phyloP scores from a whole-genome alignment of 2,329 filamentous ascomycete genomes.

The Fusarium acutatum region DNA sequence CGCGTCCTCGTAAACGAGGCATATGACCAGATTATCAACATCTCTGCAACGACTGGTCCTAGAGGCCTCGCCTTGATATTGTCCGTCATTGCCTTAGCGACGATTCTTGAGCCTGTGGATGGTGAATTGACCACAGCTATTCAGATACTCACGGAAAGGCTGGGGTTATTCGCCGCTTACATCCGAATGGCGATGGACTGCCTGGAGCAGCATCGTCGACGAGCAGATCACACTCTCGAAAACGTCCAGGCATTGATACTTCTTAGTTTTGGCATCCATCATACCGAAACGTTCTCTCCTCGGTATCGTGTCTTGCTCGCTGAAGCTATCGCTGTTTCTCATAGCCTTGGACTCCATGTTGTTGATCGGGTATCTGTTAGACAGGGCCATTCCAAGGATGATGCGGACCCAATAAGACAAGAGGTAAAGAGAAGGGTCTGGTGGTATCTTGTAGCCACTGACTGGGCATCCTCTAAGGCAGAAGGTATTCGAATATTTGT shows the following conservation, averaged over 20 bases:
- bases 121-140: neutral
- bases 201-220: neutral
- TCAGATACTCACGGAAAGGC: neutral
- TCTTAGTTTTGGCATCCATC: neutral
- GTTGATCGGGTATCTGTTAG: neutral
- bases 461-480: neutral
- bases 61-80: neutral
- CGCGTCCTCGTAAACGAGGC: neutral
- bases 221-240: neutral
- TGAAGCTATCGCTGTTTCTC: neutral
- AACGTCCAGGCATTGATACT: neutral
- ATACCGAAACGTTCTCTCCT: neutral
- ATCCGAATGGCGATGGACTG: neutral
- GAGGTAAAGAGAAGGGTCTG: neutral
- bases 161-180: neutral
- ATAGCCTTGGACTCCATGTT: neutral
- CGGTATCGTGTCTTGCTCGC: neutral
- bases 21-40: neutral
- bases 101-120: neutral
- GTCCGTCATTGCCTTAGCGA: neutral
- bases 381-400: rapidly evolving
- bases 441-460: neutral
- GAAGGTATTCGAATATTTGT: neutral
- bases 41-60: neutral
- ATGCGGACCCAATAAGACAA: neutral